Evolutionary conservation across 495 filamentous ascomycete species (phyloP), one percentile per base, ranked within the genome.

Genomic region (Jackrogersella minutella): DNA sequence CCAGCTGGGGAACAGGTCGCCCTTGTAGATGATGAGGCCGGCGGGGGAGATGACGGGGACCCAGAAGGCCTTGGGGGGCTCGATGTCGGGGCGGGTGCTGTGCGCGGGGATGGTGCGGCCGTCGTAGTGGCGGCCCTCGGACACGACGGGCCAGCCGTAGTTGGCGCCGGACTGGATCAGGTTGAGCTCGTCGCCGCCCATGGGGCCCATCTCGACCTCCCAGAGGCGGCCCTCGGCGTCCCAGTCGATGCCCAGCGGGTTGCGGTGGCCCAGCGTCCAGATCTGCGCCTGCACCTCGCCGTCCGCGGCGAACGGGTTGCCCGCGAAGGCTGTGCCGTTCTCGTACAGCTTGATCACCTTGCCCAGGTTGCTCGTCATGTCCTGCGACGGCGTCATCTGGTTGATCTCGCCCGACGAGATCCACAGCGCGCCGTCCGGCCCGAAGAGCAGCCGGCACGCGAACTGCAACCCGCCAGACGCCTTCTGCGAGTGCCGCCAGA

Each of bases 161-260:
- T 77, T 77, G 58, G 60, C 71, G 66, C 74, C 74, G 59, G 39
- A 56, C 50, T 73, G 17, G 54, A 77, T 75, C 53, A 77, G 73
- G 69, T 77, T 77, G 62, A 77, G 63, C 70, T 77, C 74, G 53
- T 77, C 74, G 58, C 74, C 74, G 51, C 74, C 74, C 74, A 73
- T 73, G 43, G 74, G 74, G 5, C 74, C 74, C 74, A 77, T 77
- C 58, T 77, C 74, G 55, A 77, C 64, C 66, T 77, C 74, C 74
- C 74, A 77, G 41, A 77, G 73, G 22, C 74, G 74, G 5, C 73
- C 73, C 62, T 77, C 52, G 28, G 68, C 74, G 62, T 77, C 74
- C 60, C 68, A 75, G 73, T 75, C 74, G 33, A 77, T 77, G 52
- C 74, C 74, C n/a, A 77, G 66, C 26, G 74, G 74, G 66, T 77